A percentile compares a stretch with the other conserved stretches of the same genome.
Evolutionary conservation across 202 grass and related monocot genomes (phyloP).

Genomic region (Panicum hallii): DNA sequence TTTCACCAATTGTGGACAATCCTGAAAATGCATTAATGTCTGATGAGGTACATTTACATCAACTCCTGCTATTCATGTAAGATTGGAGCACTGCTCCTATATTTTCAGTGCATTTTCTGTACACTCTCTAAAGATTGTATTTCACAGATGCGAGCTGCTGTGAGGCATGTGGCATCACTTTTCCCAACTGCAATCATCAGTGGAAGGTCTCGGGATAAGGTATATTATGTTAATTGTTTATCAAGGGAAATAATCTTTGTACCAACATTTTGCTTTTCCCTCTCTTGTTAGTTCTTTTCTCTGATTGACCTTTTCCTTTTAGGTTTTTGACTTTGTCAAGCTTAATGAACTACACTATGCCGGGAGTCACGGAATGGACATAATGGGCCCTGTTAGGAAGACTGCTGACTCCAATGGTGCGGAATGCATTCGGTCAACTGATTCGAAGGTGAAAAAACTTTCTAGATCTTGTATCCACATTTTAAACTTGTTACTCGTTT

Average conservation of each 20-base stretch:
- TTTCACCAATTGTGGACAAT: constrained; percentile 95
- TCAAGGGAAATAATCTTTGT: not conserved
- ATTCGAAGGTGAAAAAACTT: constrained; percentile 60
- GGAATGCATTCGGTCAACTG: constrained; percentile 70
- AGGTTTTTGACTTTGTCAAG: constrained; percentile 97
- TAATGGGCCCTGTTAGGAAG: constrained; percentile 79
- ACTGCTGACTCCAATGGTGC: constrained; percentile 53
- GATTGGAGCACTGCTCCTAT: not conserved
- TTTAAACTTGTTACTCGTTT: not conserved
- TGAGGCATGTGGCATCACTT: constrained; percentile 74
- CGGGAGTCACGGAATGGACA: constrained; percentile 99
- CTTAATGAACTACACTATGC: constrained; percentile 88
- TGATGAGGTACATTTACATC: constrained; percentile 53
- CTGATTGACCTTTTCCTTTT: not conserved
- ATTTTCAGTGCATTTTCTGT: constrained; percentile 17
- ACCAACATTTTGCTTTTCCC: not conserved
- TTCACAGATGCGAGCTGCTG: constrained; percentile 81
- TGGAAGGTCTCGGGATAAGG: constrained; percentile 96
- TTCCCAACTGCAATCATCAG: constrained; percentile 96
- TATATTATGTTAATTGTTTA: constrained; percentile 34
- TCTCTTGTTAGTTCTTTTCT: constrained; percentile 6
- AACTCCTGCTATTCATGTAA: not conserved
- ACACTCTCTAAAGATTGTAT: constrained; percentile 38
- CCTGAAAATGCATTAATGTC: constrained; percentile 91
- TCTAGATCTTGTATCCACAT: constrained; percentile 1